phyloP scores from a whole-genome alignment of 495 filamentous ascomycete genomes.

The Penicillium mononematosum region DNA sequence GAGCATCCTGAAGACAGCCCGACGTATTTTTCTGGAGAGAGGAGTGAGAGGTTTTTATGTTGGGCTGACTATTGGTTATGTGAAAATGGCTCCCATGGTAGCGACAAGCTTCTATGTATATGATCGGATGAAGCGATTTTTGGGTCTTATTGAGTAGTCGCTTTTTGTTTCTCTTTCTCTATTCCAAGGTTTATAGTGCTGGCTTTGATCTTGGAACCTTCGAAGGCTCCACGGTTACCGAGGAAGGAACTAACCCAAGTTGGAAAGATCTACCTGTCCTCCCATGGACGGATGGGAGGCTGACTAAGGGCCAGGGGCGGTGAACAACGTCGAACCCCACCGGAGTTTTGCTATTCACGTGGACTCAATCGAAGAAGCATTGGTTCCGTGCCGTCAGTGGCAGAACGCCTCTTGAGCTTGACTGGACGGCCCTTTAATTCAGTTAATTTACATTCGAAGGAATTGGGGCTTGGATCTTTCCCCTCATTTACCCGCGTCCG shows the following conservation, averaged over 20 bases:
- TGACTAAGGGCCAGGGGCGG: background rate
- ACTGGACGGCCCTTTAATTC: background rate
- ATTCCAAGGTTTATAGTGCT: background rate
- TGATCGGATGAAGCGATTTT: slow-evolving; percentile 50
- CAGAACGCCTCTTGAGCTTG: slow-evolving; percentile 10
- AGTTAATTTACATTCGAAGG: background rate
- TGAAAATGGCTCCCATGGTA: slow-evolving; percentile 85
- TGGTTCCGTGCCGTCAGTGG: slow-evolving; percentile 13
- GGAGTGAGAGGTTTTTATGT: slow-evolving; percentile 83
- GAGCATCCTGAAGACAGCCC: slow-evolving; percentile 69
- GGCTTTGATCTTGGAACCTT: background rate
- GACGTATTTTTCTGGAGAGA: slow-evolving; percentile 64
- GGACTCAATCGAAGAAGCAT: slow-evolving; percentile 6
- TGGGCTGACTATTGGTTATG: slow-evolving; percentile 85
- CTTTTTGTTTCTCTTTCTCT: background rate
- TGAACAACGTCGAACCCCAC: slow-evolving; percentile 10
- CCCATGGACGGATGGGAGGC: background rate
- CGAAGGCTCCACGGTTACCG: background rate
- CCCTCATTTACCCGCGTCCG: slow-evolving; percentile 14
- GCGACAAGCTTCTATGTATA: slow-evolving; percentile 75
- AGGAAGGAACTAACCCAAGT: background rate
- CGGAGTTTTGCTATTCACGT: slow-evolving; percentile 22
- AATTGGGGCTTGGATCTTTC: slow-evolving; percentile 24
- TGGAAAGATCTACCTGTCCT: background rate
- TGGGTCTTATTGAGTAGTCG: background rate